Evolutionary conservation across 352 stramenopile genomes (phyloP).

Genomic region (Globisporangium paroecandrum): DNA sequence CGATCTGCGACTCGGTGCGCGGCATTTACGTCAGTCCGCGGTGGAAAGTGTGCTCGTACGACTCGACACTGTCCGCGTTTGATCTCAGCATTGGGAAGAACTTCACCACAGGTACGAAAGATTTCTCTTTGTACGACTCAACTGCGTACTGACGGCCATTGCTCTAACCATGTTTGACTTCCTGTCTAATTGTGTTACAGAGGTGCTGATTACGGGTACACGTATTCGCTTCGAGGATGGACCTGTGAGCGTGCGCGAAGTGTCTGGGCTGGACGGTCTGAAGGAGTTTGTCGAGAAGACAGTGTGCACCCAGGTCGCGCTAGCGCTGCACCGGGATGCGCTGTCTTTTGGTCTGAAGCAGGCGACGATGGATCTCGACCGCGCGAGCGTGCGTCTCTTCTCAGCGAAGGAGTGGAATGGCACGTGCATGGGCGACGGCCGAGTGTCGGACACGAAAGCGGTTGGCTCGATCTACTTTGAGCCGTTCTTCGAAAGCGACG

Average conservation of each 20-base stretch:
- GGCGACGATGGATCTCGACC: constrained; percentile 70
- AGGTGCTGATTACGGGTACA: constrained; percentile 77
- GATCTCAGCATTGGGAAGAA: constrained; percentile 84
- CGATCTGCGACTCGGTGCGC: constrained; percentile 79
- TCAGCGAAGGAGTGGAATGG: constrained; percentile 78
- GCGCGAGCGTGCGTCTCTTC: constrained; percentile 69
- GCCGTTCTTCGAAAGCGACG: constrained; percentile 55
- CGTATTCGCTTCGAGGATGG: constrained; percentile 70
- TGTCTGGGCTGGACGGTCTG: constrained; percentile 55
- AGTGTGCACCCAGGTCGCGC: constrained; percentile 71
- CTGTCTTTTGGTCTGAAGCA: constrained; percentile 77
- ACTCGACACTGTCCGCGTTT: constrained; percentile 76
- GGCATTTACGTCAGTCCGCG: constrained; percentile 71
- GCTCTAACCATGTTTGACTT: not conserved
- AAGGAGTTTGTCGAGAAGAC: constrained; percentile 70
- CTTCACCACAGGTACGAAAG: constrained; percentile 54
- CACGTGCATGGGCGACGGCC: constrained; percentile 81
- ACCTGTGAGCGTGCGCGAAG: constrained; percentile 50
- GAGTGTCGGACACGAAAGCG: constrained; percentile 67
- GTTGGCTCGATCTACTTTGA: constrained; percentile 74
- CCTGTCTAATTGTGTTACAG: constrained; percentile 19
- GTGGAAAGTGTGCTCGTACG: constrained; percentile 79
- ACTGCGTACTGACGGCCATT: not conserved
- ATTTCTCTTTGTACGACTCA: not conserved
- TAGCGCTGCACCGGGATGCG: constrained; percentile 65